Percentiles rank a stretch among this genome's conserved stretches.
These are phyloP conservation scores for Salix caprea DNA, from an alignment of 345 rosid genomes.

Conservation along the genomic window DNA sequence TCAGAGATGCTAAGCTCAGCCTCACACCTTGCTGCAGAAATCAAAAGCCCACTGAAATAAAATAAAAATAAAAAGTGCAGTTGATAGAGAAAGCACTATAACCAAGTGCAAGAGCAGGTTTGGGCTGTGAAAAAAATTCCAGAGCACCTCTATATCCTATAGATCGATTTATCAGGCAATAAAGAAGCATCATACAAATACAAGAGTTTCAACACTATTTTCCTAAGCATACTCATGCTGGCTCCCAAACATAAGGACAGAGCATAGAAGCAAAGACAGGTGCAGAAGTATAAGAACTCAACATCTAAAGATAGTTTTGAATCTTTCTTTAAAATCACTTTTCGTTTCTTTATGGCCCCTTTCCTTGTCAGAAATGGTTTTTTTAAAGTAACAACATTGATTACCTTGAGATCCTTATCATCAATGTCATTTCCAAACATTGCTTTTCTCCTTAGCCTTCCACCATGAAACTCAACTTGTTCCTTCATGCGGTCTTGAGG, in stretches of 20 bases:
- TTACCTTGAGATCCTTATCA: constrained; percentile 39
- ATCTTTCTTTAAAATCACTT: too few species aligned
- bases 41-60: background rate
- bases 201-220: background rate
- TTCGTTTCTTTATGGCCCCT: background rate
- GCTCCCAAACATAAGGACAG: background rate
- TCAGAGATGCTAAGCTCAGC: background rate
- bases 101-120: background rate
- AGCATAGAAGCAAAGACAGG: background rate
- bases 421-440: constrained; percentile 44
- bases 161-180: background rate
- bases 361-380: background rate
- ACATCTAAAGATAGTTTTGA: background rate
- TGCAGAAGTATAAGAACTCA: background rate
- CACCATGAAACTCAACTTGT: constrained; percentile 56
- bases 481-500: constrained; percentile 29
- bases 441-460: constrained; percentile 83
- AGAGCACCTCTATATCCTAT: background rate
- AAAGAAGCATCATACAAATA: background rate
- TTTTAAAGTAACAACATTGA: background rate
- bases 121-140: background rate
- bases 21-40: background rate
- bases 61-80: background rate
- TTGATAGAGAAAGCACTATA: background rate
- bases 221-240: background rate